Percentiles rank a stretch among this genome's conserved stretches.
These are phyloP conservation scores for Mollisiaceae sp. DNA, from an alignment of 2,329 filamentous ascomycete genomes.

Conservation along the genomic window DNA sequence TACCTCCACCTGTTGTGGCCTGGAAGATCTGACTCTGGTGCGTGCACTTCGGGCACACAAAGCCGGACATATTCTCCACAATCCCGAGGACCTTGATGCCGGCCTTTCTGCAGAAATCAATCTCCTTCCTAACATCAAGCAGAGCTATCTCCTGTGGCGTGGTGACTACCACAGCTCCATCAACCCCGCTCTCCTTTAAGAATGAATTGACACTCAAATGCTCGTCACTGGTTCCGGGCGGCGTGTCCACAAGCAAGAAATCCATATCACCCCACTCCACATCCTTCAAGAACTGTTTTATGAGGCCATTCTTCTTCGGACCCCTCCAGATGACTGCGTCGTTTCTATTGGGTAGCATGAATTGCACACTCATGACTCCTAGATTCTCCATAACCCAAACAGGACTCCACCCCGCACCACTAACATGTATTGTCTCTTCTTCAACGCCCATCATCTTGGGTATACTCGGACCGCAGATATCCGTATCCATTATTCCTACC, in stretches of 20 bases:
- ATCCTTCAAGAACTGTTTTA: conserved; percentile 97
- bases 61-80: conserved; percentile 98
- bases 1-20: conserved; percentile 87
- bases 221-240: conserved; percentile 93
- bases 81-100: conserved; percentile 86
- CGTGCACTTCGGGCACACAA: conserved; percentile 92
- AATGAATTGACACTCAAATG: conserved; percentile 93
- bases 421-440: conserved; percentile 90
- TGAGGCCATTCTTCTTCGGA: conserved; percentile 97
- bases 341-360: conserved; percentile 93
- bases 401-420: conserved; percentile 86
- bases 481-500: conserved; percentile 96
- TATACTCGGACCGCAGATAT: conserved; percentile 95
- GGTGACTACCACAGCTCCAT: conserved; percentile 90
- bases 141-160: conserved; percentile 94
- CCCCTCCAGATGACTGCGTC: conserved; percentile 98
- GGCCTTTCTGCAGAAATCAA: conserved; percentile 96
- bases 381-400: conserved; percentile 96
- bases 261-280: conserved; percentile 97
- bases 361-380: conserved; percentile 96
- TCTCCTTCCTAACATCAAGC: conserved; percentile 93
- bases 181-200: conserved; percentile 87
- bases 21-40: conserved; percentile 85
- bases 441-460: conserved; percentile 99
- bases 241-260: conserved; percentile 91